Evolutionary conservation across 345 rosid species (phyloP).

Genomic region (Lenwebbia sp.): DNA sequence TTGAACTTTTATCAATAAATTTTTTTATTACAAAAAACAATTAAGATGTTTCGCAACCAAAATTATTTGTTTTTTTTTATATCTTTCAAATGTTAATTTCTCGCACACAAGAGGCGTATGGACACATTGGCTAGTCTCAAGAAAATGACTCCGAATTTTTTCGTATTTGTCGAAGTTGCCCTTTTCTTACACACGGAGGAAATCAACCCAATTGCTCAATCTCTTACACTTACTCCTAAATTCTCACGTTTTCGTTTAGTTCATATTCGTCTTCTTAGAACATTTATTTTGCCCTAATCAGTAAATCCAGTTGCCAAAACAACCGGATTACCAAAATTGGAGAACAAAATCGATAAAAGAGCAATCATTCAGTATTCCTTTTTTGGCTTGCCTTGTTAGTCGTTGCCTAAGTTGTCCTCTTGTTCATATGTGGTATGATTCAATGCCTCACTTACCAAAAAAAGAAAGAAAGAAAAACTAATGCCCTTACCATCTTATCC

Average conservation of each 20-base stretch:
- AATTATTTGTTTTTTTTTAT: not conserved
- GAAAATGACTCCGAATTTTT: not conserved
- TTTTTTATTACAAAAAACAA: accelerated
- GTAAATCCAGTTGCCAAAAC: not conserved
- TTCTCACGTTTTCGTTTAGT: not conserved
- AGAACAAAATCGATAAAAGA: not conserved
- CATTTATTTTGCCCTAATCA: not conserved
- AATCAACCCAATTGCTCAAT: not conserved
- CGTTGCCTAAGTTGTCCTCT: not conserved
- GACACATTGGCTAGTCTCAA: not conserved
- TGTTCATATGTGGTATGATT: not conserved
- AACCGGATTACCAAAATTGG: not conserved
- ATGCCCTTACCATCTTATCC: not conserved
- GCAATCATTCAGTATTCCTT: not conserved
- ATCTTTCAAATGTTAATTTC: not conserved
- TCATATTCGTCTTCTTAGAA: not conserved
- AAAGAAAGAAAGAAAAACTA: not conserved
- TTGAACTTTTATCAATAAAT: not conserved
- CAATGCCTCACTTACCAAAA: not conserved
- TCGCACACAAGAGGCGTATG: not conserved
- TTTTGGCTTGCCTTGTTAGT: not conserved
- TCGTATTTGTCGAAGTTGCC: not conserved
- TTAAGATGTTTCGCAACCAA: not conserved
- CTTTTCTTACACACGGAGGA: not conserved
- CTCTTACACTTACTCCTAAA: not conserved